A percentile compares a stretch with the other conserved stretches of the same genome.
These are phyloP conservation scores for Vanderwaltozyma polyspora DNA, from an alignment of 805 yeast genomes.

Conservation along the genomic window DNA sequence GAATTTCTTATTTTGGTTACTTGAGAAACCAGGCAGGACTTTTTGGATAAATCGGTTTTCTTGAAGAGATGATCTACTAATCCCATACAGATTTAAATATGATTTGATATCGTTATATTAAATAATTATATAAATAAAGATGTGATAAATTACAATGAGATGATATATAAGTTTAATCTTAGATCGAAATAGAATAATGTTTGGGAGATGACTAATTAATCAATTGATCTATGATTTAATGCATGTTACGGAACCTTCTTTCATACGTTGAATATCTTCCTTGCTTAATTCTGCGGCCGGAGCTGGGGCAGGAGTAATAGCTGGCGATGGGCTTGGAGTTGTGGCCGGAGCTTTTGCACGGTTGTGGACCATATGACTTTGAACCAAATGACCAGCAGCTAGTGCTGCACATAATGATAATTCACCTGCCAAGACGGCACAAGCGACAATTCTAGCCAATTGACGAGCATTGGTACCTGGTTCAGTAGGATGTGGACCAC, in stretches of 20 bases:
- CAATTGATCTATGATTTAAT: conserved; percentile 39
- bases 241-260: conserved; percentile 68
- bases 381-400: conserved; percentile 97
- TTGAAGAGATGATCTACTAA: no score
- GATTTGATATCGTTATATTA: no score
- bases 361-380: conserved; percentile 94
- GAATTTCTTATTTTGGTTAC: no score
- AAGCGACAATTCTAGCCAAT: conserved; percentile 84
- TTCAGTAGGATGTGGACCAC: conserved; percentile 86
- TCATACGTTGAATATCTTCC: conserved; percentile 37
- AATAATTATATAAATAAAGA: no score
- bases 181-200: no score
- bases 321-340: conserved; percentile 22
- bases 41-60: no score
- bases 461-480: conserved; percentile 95
- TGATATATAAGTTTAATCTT: no score
- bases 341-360: conserved; percentile 45
- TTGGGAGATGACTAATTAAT: no score
- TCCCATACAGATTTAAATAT: no score
- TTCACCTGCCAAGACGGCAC: conserved; percentile 93
- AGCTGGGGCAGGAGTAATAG: conserved; percentile 10
- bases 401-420: conserved; percentile 88
- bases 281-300: background rate
- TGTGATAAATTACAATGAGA: no score
- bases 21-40: no score